Evolutionary conservation across 2,329 filamentous ascomycete genomes (phyloP).

Genomic region (Alternaria tenuissima): DNA sequence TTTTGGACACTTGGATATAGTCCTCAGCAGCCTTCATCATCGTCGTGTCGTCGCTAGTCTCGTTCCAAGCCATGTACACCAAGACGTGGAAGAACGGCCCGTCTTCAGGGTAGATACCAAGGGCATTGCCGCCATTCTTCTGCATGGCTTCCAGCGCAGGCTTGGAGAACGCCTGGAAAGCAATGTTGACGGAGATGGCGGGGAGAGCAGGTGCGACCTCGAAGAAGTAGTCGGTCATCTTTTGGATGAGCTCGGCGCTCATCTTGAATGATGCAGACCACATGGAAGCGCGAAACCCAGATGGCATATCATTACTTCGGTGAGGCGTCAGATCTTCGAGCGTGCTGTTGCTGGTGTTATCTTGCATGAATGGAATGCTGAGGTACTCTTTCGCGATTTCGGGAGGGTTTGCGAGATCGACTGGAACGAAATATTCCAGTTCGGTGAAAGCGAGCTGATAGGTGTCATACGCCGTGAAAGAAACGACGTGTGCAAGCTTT

Average conservation of each 20-base stretch:
- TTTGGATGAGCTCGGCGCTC: neutral
- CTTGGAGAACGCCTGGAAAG: neutral
- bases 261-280: neutral
- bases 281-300: neutral
- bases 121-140: neutral
- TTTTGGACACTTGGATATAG: neutral
- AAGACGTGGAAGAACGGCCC: neutral
- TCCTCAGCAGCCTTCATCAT: neutral
- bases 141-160: neutral
- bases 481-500: too few relatives aligned
- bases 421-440: too few relatives aligned
- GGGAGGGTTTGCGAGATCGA: too few relatives aligned
- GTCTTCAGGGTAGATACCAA: neutral
- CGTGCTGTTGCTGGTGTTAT: too few relatives aligned
- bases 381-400: too few relatives aligned
- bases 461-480: too few relatives aligned
- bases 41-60: neutral
- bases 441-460: too few relatives aligned
- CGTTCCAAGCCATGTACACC: constrained; percentile 1
- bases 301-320: neutral
- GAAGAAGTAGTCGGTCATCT: neutral
- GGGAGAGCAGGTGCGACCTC: neutral
- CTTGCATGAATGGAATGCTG: too few relatives aligned
- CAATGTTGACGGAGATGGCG: constrained; percentile 1
- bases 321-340: too few relatives aligned